phyloP scores from a whole-genome alignment of 2,329 filamentous ascomycete species.

The Uncinocarpus reesii region DNA sequence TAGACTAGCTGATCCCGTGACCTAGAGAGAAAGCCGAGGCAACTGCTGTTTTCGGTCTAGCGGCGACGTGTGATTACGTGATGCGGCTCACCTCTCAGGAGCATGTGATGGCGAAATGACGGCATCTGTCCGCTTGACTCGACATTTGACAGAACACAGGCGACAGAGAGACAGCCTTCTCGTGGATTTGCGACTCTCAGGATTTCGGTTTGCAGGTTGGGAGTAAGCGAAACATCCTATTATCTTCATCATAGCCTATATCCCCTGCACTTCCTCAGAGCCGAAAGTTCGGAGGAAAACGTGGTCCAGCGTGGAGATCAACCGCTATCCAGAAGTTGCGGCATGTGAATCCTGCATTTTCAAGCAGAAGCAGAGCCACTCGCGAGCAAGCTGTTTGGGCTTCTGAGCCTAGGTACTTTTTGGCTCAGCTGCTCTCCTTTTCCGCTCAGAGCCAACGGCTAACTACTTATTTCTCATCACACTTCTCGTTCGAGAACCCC shows the following conservation, averaged over 20 bases:
- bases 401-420: conserved; percentile 8
- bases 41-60: conserved; percentile 2
- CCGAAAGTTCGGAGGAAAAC: not conserved
- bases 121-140: too few species aligned
- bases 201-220: not conserved
- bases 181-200: too few species aligned
- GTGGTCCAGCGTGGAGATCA: not conserved
- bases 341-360: not conserved
- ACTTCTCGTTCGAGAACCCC: not conserved
- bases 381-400: not conserved
- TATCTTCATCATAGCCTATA: not conserved
- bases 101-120: not conserved
- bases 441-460: not conserved
- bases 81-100: not conserved
- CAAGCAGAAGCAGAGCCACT: not conserved
- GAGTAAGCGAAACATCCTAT: too few species aligned
- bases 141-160: too few species aligned
- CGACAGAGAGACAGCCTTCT: too few species aligned
- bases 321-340: not conserved
- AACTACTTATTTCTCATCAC: not conserved
- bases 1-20: too few species aligned
- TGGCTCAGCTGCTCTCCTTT: not conserved
- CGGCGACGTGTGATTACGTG: not conserved
- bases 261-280: not conserved
- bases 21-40: too few species aligned